Evolutionary conservation across 2,329 filamentous ascomycete species (phyloP), one percentile per base, ranked within the genome.

Genomic region (Colletotrichum noveboracense): DNA sequence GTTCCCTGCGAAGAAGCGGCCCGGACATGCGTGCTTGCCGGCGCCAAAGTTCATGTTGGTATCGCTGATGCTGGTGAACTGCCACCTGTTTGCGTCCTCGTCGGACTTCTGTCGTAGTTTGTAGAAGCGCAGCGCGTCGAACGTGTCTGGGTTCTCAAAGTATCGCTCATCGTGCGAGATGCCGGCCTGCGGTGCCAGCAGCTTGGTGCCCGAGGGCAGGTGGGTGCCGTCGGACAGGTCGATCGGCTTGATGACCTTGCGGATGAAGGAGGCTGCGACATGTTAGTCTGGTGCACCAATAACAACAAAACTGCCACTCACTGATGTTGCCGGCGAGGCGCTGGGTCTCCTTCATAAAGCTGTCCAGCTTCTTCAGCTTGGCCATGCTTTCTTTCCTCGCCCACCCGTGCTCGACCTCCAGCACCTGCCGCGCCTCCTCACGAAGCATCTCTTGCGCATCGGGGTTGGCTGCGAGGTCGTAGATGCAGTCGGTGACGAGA

Each of bases 51-150:
- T 86, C 78, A 87, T 83, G 75, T 87, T 86, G 32, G 82, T 84
- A 67, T 87, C 84, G 60, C 76, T 79, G 62, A 87, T 81, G 55
- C 85, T 84, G 5, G 86, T 86, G 73, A 88, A 88, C 69, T 88
- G 87, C 81, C 82, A 84, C 43, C 84, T 81, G 76, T 85, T 84
- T 36, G 80, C 83, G 76, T 84, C 84, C 64, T 85, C 83, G 26
- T 79, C 79, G 2, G 83, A 84, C 70, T 81, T 79, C 70, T 86
- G 82, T 12, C 86, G 85, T 75, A 87, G 78, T 62, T 83, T 86
- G 80, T 87, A 88, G 81, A 89, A 90, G 66, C 88, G 88, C 66
- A 90, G 78, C 6, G 87, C 85, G 76, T 90, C 88, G 66, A 90
- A 88, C 2, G 83, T 83, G 24, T 86, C 84, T 7, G 88, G 84